Evolutionary conservation across 1,284 basidiomycete genomes (phyloP), one percentile per base, ranked within the genome.

Genomic region (Stygiomarasmius scandens): DNA sequence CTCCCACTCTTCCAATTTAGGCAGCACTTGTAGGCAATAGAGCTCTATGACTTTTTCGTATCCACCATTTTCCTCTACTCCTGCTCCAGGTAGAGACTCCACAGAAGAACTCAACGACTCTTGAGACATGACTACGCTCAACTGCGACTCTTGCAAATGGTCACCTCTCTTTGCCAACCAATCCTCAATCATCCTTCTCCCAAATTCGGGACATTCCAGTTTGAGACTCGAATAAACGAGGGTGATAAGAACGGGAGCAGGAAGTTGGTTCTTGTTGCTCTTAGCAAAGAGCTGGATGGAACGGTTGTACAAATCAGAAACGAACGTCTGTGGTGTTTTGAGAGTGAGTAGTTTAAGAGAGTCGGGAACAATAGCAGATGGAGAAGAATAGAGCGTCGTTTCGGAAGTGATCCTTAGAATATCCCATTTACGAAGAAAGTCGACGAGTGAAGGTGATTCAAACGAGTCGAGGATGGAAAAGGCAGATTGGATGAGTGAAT

Each of bases 321-420:
- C 72, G 34, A 91, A 76, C 0, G 80, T 73, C 29, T 84, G 82
- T 0, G 89, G 79, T 0, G 87, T 82, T 52, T 86, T 78, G 25
- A 82, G 67, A 8, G 85, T 73, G 51, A 80, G 78, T 16, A 78
- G 74, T 24, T 80, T 78, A 36, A 90, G 71, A 0, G 77, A 59
- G 9, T 77, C 69, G 0, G 87, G 85, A 23, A 88, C 68, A 3
- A 77, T 71, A 36, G 73, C 72, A 1, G 78, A 69, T 0, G 85
- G 83, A 0, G 87, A 78, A 6, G 81, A 71, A 66, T 87, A 90
- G 27, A 90, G 72, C 0, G 87, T 90, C 0, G 86, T 85, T 67
- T 93, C 90, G 59, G 92, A 80, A 0, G 90, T 92, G 62, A 93
- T 86, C 22, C 90, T 81, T 3, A 93, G 82, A 54, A 93, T 84